phyloP scores from a whole-genome alignment of 345 rosid species.

The Eucalyptus tenuipes region DNA sequence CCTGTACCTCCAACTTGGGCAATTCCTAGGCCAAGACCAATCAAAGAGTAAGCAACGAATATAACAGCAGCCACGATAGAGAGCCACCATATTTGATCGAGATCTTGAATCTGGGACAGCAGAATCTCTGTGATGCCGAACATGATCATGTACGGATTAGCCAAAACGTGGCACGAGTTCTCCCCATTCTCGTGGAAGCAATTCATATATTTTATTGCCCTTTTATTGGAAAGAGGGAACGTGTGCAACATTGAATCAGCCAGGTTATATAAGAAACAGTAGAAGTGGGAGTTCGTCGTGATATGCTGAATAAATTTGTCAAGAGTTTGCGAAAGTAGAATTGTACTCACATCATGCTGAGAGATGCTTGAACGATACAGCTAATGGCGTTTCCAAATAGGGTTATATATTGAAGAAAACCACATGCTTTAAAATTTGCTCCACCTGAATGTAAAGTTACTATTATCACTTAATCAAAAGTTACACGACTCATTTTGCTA shows the following conservation, averaged over 20 bases:
- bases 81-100: constrained; percentile 45
- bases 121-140: constrained; percentile 53
- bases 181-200: constrained; percentile 48
- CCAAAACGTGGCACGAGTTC: constrained; percentile 44
- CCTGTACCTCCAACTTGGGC: constrained; percentile 18
- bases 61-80: constrained; percentile 40
- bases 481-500: neutral
- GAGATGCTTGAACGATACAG: constrained; percentile 59
- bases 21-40: constrained; percentile 37
- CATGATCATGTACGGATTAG: constrained; percentile 59
- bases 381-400: constrained; percentile 57
- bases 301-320: neutral
- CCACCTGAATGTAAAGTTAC: constrained; percentile 26
- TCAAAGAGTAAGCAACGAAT: constrained; percentile 36
- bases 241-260: neutral
- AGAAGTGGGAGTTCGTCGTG: neutral
- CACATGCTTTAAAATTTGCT: constrained; percentile 48
- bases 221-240: neutral
- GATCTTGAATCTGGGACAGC: constrained; percentile 56
- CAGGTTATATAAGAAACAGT: neutral
- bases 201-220: constrained; percentile 67
- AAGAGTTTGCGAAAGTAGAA: neutral
- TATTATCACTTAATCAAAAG: neutral
- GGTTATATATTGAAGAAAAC: constrained; percentile 44
- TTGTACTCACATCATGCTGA: constrained; percentile 59